Evolutionary conservation across 495 filamentous ascomycete genomes (phyloP).

Genomic region (Staphylotrichum tortipilum): DNA sequence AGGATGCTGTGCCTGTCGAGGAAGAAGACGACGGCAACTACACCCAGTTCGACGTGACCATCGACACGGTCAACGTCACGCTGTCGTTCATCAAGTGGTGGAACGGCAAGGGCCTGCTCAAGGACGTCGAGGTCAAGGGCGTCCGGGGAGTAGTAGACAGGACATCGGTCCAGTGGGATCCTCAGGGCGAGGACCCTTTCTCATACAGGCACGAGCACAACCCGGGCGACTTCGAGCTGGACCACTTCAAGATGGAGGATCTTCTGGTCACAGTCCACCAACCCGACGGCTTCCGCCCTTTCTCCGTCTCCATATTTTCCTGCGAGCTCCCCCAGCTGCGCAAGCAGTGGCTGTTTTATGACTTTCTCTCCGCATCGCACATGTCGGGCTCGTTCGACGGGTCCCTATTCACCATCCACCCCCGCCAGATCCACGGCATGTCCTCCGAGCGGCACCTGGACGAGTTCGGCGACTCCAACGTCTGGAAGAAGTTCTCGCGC

Average conservation of each 20-base stretch:
- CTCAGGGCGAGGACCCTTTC: constrained; percentile 71
- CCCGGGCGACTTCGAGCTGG: constrained; percentile 92
- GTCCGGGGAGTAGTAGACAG: constrained; percentile 95
- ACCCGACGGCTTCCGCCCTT: constrained; percentile 80
- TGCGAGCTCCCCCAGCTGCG: constrained; percentile 87
- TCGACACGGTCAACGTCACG: constrained; percentile 92
- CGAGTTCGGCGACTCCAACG: constrained; percentile 34
- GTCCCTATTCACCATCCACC: constrained; percentile 94
- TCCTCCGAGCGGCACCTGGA: constrained; percentile 39
- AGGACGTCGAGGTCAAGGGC: constrained; percentile 87
- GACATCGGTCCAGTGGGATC: constrained; percentile 64
- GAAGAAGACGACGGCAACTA: constrained; percentile 90
- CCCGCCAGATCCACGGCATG: constrained; percentile 73
- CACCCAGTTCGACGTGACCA: constrained; percentile 92
- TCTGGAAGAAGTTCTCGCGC: constrained; percentile 89
- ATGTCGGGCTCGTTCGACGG: constrained; percentile 95
- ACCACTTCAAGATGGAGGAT: constrained; percentile 92
- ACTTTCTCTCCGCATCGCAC: constrained; percentile 88
- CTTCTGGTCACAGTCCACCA: constrained; percentile 88
- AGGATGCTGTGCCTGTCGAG: constrained; percentile 21
- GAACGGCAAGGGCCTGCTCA: constrained; percentile 86
- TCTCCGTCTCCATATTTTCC: constrained; percentile 87
- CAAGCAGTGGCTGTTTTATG: constrained; percentile 96
- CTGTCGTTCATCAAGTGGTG: constrained; percentile 97
- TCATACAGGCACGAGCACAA: constrained; percentile 78